Percentiles rank a stretch among this genome's conserved stretches.
Evolutionary conservation across 768 basidiomycete species (phyloP).

Genomic region (Vararia minispora): DNA sequence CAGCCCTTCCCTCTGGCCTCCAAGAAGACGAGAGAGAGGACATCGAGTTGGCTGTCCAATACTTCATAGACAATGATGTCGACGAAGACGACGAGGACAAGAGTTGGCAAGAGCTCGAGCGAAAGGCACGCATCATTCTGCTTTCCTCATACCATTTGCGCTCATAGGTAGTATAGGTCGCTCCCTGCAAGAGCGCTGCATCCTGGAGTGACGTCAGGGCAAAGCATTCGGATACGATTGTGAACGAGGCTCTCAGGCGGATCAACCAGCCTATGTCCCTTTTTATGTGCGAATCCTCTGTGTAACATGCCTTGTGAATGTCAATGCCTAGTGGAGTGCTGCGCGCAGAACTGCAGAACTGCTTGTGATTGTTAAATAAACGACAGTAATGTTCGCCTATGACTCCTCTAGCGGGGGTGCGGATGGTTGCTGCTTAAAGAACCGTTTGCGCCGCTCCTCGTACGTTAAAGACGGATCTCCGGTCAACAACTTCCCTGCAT

Average conservation of each 20-base stretch:
- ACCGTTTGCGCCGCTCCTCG: constrained; percentile 66
- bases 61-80: constrained; percentile 43
- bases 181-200: constrained; percentile 26
- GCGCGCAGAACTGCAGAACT: constrained; percentile 2
- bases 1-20: too few species aligned
- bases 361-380: not conserved
- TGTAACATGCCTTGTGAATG: too few species aligned
- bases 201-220: constrained; percentile 20
- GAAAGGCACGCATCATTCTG: constrained; percentile 27
- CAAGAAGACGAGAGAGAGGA: constrained; percentile 27
- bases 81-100: constrained; percentile 34
- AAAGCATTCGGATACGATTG: constrained; percentile 2
- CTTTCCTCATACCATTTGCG: constrained; percentile 1
- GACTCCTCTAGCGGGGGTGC: constrained; percentile 26
- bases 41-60: constrained; percentile 39
- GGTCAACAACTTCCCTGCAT: constrained; percentile 48
- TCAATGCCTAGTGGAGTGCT: too few species aligned
- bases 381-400: constrained; percentile 4
- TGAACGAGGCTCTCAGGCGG: constrained; percentile 9
- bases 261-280: not conserved
- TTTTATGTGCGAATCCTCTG: too few species aligned
- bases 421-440: constrained; percentile 67
- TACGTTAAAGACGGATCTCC: constrained; percentile 33
- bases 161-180: constrained; percentile 1
- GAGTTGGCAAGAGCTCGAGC: constrained; percentile 41